Percentiles rank a stretch among this genome's conserved stretches.
Evolutionary conservation across 2,329 filamentous ascomycete genomes (phyloP).

Genomic region (Cladosporium sphaerospermum): DNA sequence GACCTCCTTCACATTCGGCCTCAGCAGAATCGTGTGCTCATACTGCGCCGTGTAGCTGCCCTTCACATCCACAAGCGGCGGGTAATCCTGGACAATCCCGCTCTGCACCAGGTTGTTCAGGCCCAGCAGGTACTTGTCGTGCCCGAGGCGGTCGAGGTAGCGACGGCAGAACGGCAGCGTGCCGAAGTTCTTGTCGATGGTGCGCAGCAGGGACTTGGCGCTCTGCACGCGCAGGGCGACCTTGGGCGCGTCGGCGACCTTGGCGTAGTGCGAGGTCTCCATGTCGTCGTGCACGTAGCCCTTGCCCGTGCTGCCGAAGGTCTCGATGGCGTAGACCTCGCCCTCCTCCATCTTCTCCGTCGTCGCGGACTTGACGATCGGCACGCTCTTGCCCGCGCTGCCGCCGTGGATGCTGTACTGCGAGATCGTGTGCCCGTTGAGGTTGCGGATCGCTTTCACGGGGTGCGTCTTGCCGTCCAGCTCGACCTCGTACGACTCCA

Average conservation of each 20-base stretch:
- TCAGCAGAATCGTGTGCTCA: conserved; percentile 47
- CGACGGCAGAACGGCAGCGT: conserved; percentile 56
- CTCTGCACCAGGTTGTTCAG: conserved; percentile 53
- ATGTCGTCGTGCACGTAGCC: conserved; percentile 44
- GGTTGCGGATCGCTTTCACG: conserved; percentile 50
- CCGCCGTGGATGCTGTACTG: conserved; percentile 52
- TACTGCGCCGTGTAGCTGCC: conserved; percentile 61
- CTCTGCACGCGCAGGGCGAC: conserved; percentile 41
- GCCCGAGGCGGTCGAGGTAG: conserved; percentile 58
- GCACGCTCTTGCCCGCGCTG: conserved; percentile 47
- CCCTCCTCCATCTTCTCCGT: conserved; percentile 53
- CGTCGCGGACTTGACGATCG: conserved; percentile 47
- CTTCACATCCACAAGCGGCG: conserved; percentile 51
- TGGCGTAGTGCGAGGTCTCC: conserved; percentile 34
- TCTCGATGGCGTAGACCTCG: conserved; percentile 54
- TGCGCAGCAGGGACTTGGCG: conserved; percentile 52
- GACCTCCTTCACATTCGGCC: conserved; percentile 37
- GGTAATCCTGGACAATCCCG: conserved; percentile 53
- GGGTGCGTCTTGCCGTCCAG: conserved; percentile 48
- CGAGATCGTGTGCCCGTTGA: conserved; percentile 51
- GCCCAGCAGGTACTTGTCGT: conserved; percentile 53
- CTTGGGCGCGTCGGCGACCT: conserved; percentile 31
- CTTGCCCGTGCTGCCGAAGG: conserved; percentile 51
- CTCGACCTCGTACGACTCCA: conserved; percentile 57
- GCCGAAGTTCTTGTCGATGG: conserved; percentile 57